These are phyloP conservation scores for Aspergillus sp. DNA, from an alignment of 2,329 filamentous ascomycete species.

Conservation along the genomic window DNA sequence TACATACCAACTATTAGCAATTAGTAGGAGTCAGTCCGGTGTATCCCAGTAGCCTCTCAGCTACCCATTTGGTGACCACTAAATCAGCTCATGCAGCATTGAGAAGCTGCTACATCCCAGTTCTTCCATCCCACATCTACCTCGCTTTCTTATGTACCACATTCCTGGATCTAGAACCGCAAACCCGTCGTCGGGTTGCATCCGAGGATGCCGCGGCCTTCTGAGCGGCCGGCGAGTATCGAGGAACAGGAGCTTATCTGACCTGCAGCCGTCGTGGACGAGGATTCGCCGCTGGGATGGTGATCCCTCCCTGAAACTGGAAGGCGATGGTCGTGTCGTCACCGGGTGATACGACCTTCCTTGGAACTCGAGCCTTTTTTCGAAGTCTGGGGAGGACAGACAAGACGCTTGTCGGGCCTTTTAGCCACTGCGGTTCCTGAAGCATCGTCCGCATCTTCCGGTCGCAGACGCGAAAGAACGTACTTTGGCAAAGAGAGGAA, in stretches of 20 bases:
- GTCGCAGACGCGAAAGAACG: not conserved
- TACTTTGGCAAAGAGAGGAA: too few relatives aligned
- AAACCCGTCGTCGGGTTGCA: not conserved
- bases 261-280: not conserved
- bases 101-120: too few relatives aligned
- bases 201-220: not conserved
- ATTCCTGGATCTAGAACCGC: not conserved
- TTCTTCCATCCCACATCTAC: too few relatives aligned
- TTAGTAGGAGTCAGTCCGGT: too few relatives aligned
- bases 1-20: too few relatives aligned
- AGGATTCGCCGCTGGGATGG: too few relatives aligned
- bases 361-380: not conserved
- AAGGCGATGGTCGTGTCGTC: not conserved
- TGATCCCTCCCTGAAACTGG: not conserved
- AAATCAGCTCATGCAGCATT: too few relatives aligned
- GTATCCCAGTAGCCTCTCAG: too few relatives aligned
- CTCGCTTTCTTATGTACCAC: not conserved
- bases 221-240: not conserved
- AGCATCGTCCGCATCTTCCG: not conserved
- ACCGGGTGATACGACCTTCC: not conserved
- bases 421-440: not conserved
- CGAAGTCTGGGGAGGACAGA: not conserved
- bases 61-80: too few relatives aligned
- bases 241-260: not conserved
- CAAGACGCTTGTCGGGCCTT: not conserved